phyloP scores from a whole-genome alignment of 148 eudicot genomes.

The Euryodendron excelsum region DNA sequence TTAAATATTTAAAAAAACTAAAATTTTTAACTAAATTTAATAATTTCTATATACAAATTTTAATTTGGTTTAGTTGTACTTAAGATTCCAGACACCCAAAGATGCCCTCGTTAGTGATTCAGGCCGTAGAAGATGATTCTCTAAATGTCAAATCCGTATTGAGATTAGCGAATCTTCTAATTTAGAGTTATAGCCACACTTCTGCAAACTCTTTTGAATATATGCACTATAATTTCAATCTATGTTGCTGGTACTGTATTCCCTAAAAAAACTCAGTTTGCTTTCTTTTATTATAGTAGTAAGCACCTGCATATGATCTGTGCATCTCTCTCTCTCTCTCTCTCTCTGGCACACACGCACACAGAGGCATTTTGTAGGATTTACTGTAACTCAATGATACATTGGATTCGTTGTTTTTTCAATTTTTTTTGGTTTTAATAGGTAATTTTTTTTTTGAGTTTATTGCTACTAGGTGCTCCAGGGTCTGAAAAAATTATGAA shows the following conservation, averaged over 20 bases:
- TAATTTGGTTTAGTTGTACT: no score
- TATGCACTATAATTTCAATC: background rate
- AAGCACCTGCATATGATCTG: background rate
- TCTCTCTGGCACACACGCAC: no score
- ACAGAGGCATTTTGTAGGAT: background rate
- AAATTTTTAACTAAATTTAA: no score
- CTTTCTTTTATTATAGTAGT: background rate
- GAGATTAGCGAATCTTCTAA: background rate
- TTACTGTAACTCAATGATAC: background rate
- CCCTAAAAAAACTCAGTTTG: no score
- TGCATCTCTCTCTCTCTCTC: slow-evolving; percentile 1
- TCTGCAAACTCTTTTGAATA: background rate
- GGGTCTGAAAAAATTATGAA: background rate
- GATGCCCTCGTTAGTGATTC: background rate
- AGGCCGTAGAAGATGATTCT: background rate
- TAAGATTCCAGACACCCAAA: background rate
- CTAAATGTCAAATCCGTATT: background rate
- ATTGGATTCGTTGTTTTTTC: background rate
- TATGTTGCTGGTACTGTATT: background rate
- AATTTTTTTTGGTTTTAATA: background rate
- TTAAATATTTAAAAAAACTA: no score
- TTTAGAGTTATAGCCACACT: background rate
- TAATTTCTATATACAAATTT: no score
- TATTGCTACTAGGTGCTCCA: background rate
- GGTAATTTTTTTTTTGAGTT: background rate